Conservation (phyloP, 2,329 filamentous ascomycete species). For the Thyridium curvatum region DNA sequence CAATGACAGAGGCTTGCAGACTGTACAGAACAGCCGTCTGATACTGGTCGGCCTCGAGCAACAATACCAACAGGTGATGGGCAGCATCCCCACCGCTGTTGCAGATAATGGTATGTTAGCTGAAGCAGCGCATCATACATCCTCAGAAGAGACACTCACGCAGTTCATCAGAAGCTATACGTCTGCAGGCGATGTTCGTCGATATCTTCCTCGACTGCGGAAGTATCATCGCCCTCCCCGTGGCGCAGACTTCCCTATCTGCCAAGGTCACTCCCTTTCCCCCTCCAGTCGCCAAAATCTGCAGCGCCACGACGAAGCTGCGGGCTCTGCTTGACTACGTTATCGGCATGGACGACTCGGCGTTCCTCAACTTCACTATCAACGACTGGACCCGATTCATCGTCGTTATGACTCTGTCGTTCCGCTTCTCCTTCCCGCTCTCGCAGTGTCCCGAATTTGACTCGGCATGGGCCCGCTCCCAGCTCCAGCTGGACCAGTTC, state of each 20-base stretch:
- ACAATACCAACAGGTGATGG: conserved; percentile 35
- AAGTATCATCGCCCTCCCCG: conserved; percentile 5
- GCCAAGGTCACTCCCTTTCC: conserved; percentile 3
- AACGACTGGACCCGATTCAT: conserved; percentile 39
- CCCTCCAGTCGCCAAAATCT: conserved; percentile 2
- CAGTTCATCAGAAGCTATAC: conserved; percentile 1
- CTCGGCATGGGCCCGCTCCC: conserved; percentile 27
- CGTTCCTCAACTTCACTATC: conserved; percentile 28
- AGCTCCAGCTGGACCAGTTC: conserved; percentile 32
- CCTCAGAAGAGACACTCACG: too few species aligned
- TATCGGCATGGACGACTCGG: background rate
- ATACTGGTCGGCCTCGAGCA: conserved; percentile 39
- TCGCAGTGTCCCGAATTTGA: conserved; percentile 10
- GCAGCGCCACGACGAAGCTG: conserved; percentile 2
- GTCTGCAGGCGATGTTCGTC: conserved; percentile 5
- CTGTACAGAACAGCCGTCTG: conserved; percentile 33
- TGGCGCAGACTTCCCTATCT: conserved; percentile 8
- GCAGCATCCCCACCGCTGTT: conserved; percentile 21
- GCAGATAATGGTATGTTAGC: too few species aligned
- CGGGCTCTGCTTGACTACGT: conserved; percentile 3
- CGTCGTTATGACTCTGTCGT: conserved; percentile 28
- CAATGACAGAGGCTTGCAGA: conserved; percentile 18
- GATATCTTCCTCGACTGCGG: conserved; percentile 8
- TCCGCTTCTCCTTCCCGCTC: too few species aligned
- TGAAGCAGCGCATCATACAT: too few species aligned